Percentiles rank a stretch among this genome's conserved stretches.
Conservation (phyloP, 768 basidiomycete genomes). For the Hypholoma sublateritium region DNA sequence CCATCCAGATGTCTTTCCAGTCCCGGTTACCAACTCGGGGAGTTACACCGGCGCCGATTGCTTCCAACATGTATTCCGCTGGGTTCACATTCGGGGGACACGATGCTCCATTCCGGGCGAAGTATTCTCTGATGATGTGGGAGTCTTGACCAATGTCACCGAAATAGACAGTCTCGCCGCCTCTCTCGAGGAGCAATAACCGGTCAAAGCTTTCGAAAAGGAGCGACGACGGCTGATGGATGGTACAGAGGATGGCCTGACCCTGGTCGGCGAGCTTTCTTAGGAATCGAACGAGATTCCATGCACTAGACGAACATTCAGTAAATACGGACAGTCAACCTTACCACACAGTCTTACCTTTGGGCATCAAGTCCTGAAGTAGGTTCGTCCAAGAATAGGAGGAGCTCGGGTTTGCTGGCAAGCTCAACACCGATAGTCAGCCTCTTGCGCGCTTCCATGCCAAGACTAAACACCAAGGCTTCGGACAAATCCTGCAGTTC, state of each 20-base stretch:
- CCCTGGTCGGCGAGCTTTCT: slow-evolving; percentile 82
- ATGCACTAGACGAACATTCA: slow-evolving; percentile 63
- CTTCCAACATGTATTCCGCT: slow-evolving; percentile 77
- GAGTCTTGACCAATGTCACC: slow-evolving; percentile 84
- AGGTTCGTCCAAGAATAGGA: slow-evolving; percentile 66
- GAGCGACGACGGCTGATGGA: slow-evolving; percentile 85
- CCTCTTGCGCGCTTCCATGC: slow-evolving; percentile 75
- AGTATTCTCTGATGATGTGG: slow-evolving; percentile 68
- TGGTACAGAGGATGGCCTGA: slow-evolving; percentile 88
- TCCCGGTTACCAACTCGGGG: slow-evolving; percentile 74
- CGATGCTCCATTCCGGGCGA: slow-evolving; percentile 67
- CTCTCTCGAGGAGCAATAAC: slow-evolving; percentile 64
- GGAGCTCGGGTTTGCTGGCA: slow-evolving; percentile 79
- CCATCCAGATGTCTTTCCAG: slow-evolving; percentile 85
- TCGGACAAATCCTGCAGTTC: slow-evolving; percentile 85
- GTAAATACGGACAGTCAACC: slow-evolving; percentile 29
- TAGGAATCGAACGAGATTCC: slow-evolving; percentile 81
- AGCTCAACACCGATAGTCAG: slow-evolving; percentile 92
- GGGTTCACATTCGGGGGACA: slow-evolving; percentile 83
- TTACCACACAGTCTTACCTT: slow-evolving; percentile 24
- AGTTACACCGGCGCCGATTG: slow-evolving; percentile 82
- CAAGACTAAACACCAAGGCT: slow-evolving; percentile 72
- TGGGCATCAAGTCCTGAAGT: slow-evolving; percentile 46
- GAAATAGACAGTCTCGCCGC: slow-evolving; percentile 93
- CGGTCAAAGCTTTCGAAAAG: slow-evolving; percentile 87